Base-by-base conservation (phyloP, 2,329 filamentous ascomycete genomes). In the Colletotrichum abscissum region DNA sequence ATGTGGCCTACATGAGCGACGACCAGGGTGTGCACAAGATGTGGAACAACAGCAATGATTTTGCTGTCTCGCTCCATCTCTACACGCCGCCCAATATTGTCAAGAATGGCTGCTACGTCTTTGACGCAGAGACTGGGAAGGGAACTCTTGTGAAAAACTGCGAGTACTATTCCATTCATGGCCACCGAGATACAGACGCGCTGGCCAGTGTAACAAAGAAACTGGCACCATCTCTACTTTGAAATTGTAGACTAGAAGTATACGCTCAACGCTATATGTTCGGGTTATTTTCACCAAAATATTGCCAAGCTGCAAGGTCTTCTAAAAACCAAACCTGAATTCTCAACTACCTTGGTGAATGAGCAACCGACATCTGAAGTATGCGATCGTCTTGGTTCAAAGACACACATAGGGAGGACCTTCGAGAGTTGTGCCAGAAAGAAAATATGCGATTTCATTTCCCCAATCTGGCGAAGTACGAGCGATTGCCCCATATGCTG, bases 1-100 rank as follows among this genome's bases (percentile, higher is more conserved):
- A 92, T 74, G 94, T 97, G 46, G 92, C 94, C 5, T 98, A 98
- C 82, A 97, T 98, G 92, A 93, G 94, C 46, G 95, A 98, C 81
- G 90, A 94, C 84, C 90, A 97, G 26, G 95, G 95, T 22, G 86
- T 98, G 46, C 95, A 98, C 83, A 91, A 92, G 66, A 92, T 98
- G 72, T 90, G 89, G 76, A 98, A 98, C 82, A 89, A 90, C 22
- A 91, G 93, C 60, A 87, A 89, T 77, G 90, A 94, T 80, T 91
- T 92, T 79, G 95, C 95, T 76, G 91, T 98, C 62, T 97, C 94
- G 67, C 84, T 98, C 74, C 95, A 98, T n/a, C 58, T 60, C 4
- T 60, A 60, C 33, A 60, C 58, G 58, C 22, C 35, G 19, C 58
- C 58, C 35, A 60, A 60, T 9, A 46, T 46, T 4, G 58, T 28